A percentile compares a stretch with the other conserved stretches of the same genome.
Evolutionary conservation across 371 early-diverging fungal species (phyloP).

Genomic region (Mucor mucedo): DNA sequence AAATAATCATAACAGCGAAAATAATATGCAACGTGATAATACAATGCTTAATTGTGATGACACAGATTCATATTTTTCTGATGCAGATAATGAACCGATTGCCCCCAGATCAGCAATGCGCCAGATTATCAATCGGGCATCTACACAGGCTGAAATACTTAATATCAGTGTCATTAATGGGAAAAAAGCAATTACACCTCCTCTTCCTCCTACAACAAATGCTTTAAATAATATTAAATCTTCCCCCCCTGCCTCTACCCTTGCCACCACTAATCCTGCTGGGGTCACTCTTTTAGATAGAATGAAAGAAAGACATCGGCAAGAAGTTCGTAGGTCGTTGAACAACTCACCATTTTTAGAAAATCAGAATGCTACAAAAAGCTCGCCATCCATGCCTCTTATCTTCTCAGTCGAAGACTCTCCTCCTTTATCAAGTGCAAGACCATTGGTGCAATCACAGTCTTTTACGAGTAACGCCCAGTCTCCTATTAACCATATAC

Average conservation of each 20-base stretch:
- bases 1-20: constrained; percentile 1
- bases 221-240: neutral
- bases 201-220: neutral
- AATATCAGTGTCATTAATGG: neutral
- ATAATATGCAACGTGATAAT: constrained; percentile 9
- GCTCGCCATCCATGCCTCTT: constrained; percentile 31
- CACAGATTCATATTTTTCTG: constrained; percentile 8
- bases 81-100: constrained; percentile 18
- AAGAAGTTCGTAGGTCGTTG: constrained; percentile 23
- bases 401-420: constrained; percentile 5
- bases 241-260: constrained; percentile 10
- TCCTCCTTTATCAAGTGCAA: neutral
- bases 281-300: constrained; percentile 25
- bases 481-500: neutral
- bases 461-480: constrained; percentile 14
- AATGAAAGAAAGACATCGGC: constrained; percentile 41
- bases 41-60: constrained; percentile 5
- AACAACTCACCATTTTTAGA: constrained; percentile 22
- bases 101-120: constrained; percentile 1
- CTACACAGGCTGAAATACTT: neutral
- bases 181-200: neutral
- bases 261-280: neutral
- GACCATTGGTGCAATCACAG: constrained; percentile 19
- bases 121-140: neutral
- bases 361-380: neutral